Conservation (phyloP, 2,329 filamentous ascomycete species). For the Aphanoascus verrucosus region DNA sequence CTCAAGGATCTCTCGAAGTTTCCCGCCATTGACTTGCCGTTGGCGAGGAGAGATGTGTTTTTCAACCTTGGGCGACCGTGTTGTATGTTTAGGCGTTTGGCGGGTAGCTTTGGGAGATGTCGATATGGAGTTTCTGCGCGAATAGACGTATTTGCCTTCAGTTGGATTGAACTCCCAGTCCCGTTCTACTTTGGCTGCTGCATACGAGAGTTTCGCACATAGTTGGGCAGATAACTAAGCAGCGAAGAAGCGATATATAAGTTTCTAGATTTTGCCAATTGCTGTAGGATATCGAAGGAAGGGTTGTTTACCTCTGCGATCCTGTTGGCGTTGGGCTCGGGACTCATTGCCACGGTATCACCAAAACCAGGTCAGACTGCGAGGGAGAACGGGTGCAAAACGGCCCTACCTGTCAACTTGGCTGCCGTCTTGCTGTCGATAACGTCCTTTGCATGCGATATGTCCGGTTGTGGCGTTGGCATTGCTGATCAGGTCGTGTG, state of each 20-base stretch:
- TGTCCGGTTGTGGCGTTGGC: not conserved
- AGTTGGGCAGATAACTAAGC: conserved; percentile 64
- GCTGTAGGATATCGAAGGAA: not conserved
- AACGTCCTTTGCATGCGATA: not conserved
- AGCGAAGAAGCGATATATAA: conserved; percentile 2
- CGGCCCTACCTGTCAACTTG: not conserved
- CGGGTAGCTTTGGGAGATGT: conserved; percentile 2
- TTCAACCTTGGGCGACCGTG: not conserved
- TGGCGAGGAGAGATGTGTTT: conserved; percentile 3
- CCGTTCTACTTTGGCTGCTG: conserved; percentile 85
- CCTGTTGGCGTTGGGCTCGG: conserved; percentile 55
- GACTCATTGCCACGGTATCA: conserved; percentile 60
- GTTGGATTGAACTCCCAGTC: conserved; percentile 67
- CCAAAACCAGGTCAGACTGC: not conserved
- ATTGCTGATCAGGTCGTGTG: not conserved
- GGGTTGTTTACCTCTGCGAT: conserved; percentile 60
- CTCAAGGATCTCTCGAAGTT: conserved; percentile 4
- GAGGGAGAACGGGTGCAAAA: not conserved
- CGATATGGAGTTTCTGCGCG: conserved; percentile 28
- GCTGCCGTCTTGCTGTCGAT: no score
- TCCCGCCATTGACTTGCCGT: conserved; percentile 27
- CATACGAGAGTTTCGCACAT: conserved; percentile 75
- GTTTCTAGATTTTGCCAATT: not conserved
- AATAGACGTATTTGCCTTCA: conserved; percentile 56
- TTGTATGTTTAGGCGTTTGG: conserved; percentile 1